Evolutionary conservation across 2,329 filamentous ascomycete genomes (phyloP).

Genomic region (Claviceps spartinae): DNA sequence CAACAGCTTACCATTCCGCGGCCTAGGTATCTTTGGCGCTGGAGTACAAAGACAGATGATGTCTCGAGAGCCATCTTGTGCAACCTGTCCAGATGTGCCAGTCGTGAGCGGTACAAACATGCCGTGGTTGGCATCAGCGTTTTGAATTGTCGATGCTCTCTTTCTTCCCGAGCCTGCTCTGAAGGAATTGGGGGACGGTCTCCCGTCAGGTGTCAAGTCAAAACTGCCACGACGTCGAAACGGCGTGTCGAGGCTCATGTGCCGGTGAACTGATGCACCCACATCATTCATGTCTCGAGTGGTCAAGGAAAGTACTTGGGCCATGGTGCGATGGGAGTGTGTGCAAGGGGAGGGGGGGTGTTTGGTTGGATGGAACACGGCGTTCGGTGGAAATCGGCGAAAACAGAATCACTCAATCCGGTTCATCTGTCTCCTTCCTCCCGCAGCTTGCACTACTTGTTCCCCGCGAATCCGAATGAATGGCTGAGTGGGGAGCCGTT

Average conservation of each 20-base stretch:
- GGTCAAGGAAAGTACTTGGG: slow-evolving; percentile 14
- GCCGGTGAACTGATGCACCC: slow-evolving; percentile 9
- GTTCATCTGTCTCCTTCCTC: background rate
- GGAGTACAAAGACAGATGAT: slow-evolving; percentile 43
- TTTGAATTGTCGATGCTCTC: slow-evolving; percentile 32
- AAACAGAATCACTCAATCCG: slow-evolving; percentile 4
- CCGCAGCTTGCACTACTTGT: slow-evolving; percentile 2
- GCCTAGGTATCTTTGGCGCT: slow-evolving; percentile 43
- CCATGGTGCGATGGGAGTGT: slow-evolving; percentile 8
- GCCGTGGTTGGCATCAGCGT: slow-evolving; percentile 28
- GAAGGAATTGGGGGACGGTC: slow-evolving; percentile 5
- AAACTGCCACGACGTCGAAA: slow-evolving; percentile 7
- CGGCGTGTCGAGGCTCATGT: slow-evolving; percentile 11
- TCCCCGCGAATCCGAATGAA: background rate
- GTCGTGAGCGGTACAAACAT: slow-evolving; percentile 17
- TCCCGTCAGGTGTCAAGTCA: slow-evolving; percentile 3
- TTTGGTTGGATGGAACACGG: background rate
- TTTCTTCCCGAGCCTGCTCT: slow-evolving; percentile 19
- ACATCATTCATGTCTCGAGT: slow-evolving; percentile 12
- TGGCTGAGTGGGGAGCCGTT: background rate
- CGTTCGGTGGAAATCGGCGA: slow-evolving; percentile 2
- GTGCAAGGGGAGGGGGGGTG: background rate
- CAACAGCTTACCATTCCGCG: slow-evolving; percentile 40
- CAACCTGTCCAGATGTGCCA: slow-evolving; percentile 16
- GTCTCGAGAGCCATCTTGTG: slow-evolving; percentile 23